A percentile compares a stretch with the other conserved stretches of the same genome.
Evolutionary conservation across 2,329 filamentous ascomycete species (phyloP).

Genomic region (Xylariaceae sp.): DNA sequence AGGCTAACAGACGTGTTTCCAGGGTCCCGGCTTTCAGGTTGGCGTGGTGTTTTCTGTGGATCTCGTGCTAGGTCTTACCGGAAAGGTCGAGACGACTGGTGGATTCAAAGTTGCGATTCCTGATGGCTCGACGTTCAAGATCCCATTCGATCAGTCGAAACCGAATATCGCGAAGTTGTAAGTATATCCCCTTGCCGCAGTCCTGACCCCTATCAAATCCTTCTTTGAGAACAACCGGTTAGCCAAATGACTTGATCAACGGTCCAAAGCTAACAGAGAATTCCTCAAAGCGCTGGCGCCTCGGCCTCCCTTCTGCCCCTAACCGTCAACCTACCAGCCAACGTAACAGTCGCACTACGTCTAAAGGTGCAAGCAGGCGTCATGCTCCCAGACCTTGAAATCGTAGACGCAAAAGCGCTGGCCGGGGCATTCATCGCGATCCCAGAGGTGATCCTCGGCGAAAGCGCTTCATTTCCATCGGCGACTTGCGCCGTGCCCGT

Average conservation of each 20-base stretch:
- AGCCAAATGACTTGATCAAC: background rate
- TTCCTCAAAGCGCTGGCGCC: slow-evolving; percentile 29
- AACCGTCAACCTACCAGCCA: slow-evolving; percentile 27
- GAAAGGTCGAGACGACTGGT: slow-evolving; percentile 30
- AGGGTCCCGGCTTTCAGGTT: slow-evolving; percentile 36
- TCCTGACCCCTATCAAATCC: background rate
- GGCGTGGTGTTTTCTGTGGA: slow-evolving; percentile 36
- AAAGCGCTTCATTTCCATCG: slow-evolving; percentile 15
- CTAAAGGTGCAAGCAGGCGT: slow-evolving; percentile 36
- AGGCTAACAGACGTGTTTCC: background rate
- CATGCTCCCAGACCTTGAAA: slow-evolving; percentile 26
- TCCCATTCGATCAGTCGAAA: slow-evolving; percentile 31
- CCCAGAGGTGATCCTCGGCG: slow-evolving; percentile 31
- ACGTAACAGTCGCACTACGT: slow-evolving; percentile 34
- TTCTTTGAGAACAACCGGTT: background rate
- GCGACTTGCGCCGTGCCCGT: slow-evolving; percentile 28
- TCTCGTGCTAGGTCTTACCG: slow-evolving; percentile 32
- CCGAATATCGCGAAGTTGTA: slow-evolving; percentile 35
- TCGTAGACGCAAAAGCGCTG: slow-evolving; percentile 32
- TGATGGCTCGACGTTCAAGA: slow-evolving; percentile 34
- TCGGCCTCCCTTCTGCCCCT: slow-evolving; percentile 33
- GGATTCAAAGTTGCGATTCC: slow-evolving; percentile 37
- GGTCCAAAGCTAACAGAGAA: slow-evolving; percentile 9
- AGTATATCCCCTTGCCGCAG: slow-evolving; percentile 13
- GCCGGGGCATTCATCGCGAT: slow-evolving; percentile 37